Evolutionary conservation across 495 filamentous ascomycete species (phyloP).

Genomic region (Physcia stellaris): DNA sequence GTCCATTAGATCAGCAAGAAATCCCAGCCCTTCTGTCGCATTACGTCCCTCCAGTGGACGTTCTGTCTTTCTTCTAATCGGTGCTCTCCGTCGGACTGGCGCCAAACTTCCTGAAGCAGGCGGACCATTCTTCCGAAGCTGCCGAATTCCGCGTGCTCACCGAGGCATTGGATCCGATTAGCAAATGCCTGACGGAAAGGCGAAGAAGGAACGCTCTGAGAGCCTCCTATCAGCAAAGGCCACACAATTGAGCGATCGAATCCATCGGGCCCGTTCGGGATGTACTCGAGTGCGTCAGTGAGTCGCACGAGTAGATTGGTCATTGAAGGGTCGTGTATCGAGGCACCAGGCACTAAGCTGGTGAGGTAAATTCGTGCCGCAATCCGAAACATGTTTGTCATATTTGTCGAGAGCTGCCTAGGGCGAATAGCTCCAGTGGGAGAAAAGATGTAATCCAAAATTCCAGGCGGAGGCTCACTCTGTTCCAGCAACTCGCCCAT

Average conservation of each 20-base stretch:
- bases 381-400: constrained; percentile 77
- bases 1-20: constrained; percentile 70
- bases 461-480: constrained; percentile 51
- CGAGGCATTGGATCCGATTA: constrained; percentile 55
- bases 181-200: constrained; percentile 63
- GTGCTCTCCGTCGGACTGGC: constrained; percentile 44
- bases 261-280: constrained; percentile 66
- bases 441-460: constrained; percentile 37
- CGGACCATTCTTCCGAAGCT: constrained; percentile 74
- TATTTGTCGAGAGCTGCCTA: constrained; percentile 68
- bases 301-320: constrained; percentile 62
- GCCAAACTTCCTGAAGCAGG: constrained; percentile 75
- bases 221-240: constrained; percentile 80
- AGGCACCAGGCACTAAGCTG: constrained; percentile 79
- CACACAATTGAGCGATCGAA: constrained; percentile 87
- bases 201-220: constrained; percentile 52
- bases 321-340: constrained; percentile 53
- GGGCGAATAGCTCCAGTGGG: constrained; percentile 63
- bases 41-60: constrained; percentile 90
- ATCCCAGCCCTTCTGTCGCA: constrained; percentile 84
- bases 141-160: constrained; percentile 62
- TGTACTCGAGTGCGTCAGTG: constrained; percentile 53
- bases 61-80: constrained; percentile 37
- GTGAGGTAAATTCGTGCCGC: constrained; percentile 92
- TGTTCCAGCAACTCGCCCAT: constrained; percentile 71